Percentiles rank a stretch among this genome's conserved stretches.
phyloP scores from a whole-genome alignment of 768 basidiomycete species.

The Suillus sp. region DNA sequence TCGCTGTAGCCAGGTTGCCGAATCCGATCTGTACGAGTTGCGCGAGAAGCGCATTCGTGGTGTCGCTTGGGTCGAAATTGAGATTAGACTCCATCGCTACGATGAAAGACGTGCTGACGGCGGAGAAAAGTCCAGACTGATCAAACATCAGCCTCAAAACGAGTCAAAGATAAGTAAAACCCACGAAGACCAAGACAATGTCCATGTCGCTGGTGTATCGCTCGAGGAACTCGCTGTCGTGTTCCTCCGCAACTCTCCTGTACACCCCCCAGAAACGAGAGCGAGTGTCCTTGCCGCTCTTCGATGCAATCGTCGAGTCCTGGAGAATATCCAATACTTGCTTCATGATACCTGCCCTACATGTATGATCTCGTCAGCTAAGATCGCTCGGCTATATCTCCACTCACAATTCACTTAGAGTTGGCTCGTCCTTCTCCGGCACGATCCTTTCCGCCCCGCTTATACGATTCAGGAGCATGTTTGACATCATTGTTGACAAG shows the following conservation, averaged over 20 bases:
- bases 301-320: background rate
- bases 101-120: constrained; percentile 18
- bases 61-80: constrained; percentile 15
- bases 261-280: constrained; percentile 20
- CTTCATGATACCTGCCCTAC: background rate
- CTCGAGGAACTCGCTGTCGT: constrained; percentile 21
- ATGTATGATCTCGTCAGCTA: background rate
- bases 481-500: background rate
- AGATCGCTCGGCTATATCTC: background rate
- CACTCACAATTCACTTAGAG: background rate
- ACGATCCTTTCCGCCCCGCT: background rate
- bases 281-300: background rate
- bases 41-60: constrained; percentile 16
- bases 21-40: constrained; percentile 11
- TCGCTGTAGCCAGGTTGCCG: constrained; percentile 6
- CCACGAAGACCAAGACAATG: constrained; percentile 26
- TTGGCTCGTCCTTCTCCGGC: background rate
- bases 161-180: constrained; percentile 1
- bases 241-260: constrained; percentile 15
- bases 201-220: constrained; percentile 21
- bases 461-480: background rate
- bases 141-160: background rate
- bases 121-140: constrained; percentile 21
- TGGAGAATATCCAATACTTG: background rate
- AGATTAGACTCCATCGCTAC: constrained; percentile 14